Evolutionary conservation across 768 basidiomycete species (phyloP).

Genomic region (Hericium rajendrae): DNA sequence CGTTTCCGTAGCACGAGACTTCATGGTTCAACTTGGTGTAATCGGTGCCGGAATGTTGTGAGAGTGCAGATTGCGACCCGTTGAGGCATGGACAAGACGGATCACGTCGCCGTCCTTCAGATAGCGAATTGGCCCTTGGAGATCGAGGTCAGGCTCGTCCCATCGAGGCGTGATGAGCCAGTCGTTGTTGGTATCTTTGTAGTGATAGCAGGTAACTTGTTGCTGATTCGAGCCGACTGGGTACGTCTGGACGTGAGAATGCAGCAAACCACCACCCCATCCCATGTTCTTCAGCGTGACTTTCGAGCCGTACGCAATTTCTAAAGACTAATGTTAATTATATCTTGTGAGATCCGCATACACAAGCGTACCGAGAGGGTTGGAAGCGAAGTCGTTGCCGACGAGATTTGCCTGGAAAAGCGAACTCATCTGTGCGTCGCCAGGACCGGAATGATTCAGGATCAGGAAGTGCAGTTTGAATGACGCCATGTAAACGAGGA

Average conservation of each 20-base stretch:
- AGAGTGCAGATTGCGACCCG: conserved; percentile 87
- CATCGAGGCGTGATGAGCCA: conserved; percentile 77
- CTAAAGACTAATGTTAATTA: conserved; percentile 25
- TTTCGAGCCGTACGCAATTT: conserved; percentile 84
- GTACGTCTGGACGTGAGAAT: conserved; percentile 94
- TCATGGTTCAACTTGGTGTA: conserved; percentile 83
- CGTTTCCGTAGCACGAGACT: conserved; percentile 90
- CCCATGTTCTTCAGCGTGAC: conserved; percentile 95
- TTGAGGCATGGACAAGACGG: conserved; percentile 74
- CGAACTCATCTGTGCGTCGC: conserved; percentile 97
- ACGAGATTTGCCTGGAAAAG: conserved; percentile 94
- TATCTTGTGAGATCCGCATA: no score
- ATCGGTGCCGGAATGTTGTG: conserved; percentile 83
- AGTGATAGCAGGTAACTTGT: conserved; percentile 98
- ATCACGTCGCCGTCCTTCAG: conserved; percentile 69
- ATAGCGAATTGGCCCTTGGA: conserved; percentile 58
- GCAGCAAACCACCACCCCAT: conserved; percentile 92
- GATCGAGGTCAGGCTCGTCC: conserved; percentile 62
- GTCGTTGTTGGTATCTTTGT: conserved; percentile 97
- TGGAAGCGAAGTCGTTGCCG: conserved; percentile 88
- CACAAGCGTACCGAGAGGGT: conserved; percentile 64
- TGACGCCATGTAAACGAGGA: conserved; percentile 84
- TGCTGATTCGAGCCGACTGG: conserved; percentile 90
- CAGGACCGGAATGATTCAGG: conserved; percentile 88
- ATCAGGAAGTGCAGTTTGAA: conserved; percentile 98